Percentiles rank a stretch among this genome's conserved stretches.
These are phyloP conservation scores for Sutorius eximius DNA, from an alignment of 1,284 basidiomycete species.

Conservation along the genomic window DNA sequence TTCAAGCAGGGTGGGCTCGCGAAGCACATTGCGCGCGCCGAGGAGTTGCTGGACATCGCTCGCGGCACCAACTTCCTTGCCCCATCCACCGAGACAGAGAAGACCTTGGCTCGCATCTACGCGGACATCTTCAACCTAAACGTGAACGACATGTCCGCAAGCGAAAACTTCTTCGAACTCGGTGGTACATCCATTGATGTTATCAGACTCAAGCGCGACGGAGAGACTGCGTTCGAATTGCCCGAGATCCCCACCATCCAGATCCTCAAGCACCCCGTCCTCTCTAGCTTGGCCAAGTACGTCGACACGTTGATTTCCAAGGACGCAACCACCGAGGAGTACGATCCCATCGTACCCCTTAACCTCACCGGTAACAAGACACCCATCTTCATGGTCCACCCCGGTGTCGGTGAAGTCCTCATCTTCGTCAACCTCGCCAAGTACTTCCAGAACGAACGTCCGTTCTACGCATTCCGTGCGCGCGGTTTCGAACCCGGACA, in stretches of 20 bases:
- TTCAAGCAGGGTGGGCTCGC: no score
- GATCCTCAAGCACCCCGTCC: conserved; percentile 40
- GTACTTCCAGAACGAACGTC: conserved; percentile 39
- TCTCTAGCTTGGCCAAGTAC: conserved; percentile 36
- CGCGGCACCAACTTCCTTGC: no score
- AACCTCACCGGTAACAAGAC: no score
- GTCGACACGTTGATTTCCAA: conserved; percentile 26
- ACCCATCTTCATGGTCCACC: no score
- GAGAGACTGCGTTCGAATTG: conserved; percentile 37
- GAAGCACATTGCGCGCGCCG: no score
- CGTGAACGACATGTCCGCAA: conserved; percentile 24
- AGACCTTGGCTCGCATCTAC: no score
- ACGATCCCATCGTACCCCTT: conserved; percentile 39
- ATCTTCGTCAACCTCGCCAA: conserved; percentile 45
- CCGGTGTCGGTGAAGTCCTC: no score
- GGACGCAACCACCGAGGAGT: conserved; percentile 19
- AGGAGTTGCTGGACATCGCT: no score
- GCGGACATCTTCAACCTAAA: conserved; percentile 27
- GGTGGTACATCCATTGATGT: conserved; percentile 36
- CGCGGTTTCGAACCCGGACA: conserved; percentile 44
- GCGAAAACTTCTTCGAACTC: conserved; percentile 36
- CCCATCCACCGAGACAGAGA: no score
- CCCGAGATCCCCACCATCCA: conserved; percentile 43
- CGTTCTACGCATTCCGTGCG: conserved; percentile 46
- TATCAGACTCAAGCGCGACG: conserved; percentile 35